Percentiles rank a stretch among this genome's conserved stretches.
These are phyloP conservation scores for Barnettozyma siamensis DNA, from an alignment of 805 yeast genomes.

Conservation along the genomic window DNA sequence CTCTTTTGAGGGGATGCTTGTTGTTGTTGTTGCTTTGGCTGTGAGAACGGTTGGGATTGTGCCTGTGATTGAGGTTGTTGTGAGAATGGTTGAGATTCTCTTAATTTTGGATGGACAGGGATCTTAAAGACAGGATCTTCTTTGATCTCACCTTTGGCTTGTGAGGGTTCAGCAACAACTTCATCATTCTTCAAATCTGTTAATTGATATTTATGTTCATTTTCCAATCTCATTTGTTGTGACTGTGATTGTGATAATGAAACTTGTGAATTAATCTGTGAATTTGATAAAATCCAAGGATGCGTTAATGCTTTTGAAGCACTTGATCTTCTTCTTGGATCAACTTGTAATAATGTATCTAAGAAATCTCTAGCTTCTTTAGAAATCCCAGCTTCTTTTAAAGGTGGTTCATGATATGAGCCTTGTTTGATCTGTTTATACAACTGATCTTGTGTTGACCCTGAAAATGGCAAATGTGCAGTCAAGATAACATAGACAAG, in stretches of 20 bases:
- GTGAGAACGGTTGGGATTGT: too few relatives aligned
- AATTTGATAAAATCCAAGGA: conserved; percentile 58
- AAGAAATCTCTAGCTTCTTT: conserved; percentile 69
- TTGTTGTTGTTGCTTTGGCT: too few relatives aligned
- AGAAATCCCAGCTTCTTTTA: conserved; percentile 61
- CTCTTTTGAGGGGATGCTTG: too few relatives aligned
- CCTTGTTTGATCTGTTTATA: conserved; percentile 74
- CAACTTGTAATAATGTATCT: conserved; percentile 62
- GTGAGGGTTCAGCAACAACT: background rate
- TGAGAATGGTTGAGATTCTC: conserved; percentile 3
- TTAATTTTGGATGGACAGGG: conserved; percentile 14
- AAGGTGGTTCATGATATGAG: conserved; percentile 70
- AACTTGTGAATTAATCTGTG: conserved; percentile 31
- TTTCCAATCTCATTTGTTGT: conserved; percentile 47
- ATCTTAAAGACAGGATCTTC: conserved; percentile 19
- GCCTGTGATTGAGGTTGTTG: conserved; percentile 12
- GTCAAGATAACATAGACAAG: conserved; percentile 86
- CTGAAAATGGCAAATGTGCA: conserved; percentile 92
- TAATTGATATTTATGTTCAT: conserved; percentile 23
- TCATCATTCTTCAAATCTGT: conserved; percentile 4
- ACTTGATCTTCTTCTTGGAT: conserved; percentile 65
- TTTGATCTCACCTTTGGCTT: conserved; percentile 5
- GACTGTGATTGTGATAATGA: conserved; percentile 69
- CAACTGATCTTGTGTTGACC: conserved; percentile 81
- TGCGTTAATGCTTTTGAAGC: conserved; percentile 74